Evolutionary conservation across 106 monocot species (phyloP).

Genomic region (Phalaenopsis aphrodite): DNA sequence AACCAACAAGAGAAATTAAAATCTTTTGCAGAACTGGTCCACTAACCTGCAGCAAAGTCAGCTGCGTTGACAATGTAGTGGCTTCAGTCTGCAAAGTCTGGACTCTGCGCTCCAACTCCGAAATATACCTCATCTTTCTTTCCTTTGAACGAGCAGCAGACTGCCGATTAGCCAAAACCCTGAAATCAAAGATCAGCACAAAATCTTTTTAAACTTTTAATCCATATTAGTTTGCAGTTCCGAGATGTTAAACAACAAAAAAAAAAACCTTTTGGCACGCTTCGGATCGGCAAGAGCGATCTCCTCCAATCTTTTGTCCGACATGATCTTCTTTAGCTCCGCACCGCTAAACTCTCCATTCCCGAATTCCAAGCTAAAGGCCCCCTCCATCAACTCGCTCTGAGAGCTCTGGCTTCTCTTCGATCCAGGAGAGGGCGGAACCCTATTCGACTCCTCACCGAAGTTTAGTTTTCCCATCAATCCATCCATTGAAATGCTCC

Average conservation of each 20-base stretch:
- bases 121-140: slow-evolving; percentile 61
- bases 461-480: slow-evolving; percentile 31
- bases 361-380: slow-evolving; percentile 44
- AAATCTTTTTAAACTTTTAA: neutral
- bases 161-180: slow-evolving; percentile 72
- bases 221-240: neutral
- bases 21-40: neutral
- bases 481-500: slow-evolving; percentile 50
- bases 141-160: slow-evolving; percentile 89
- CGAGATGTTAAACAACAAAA: neutral
- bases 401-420: slow-evolving; percentile 28
- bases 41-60: slow-evolving; percentile 67
- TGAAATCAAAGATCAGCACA: slow-evolving; percentile 11
- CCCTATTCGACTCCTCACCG: neutral
- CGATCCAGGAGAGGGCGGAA: slow-evolving; percentile 16
- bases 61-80: slow-evolving; percentile 64
- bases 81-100: slow-evolving; percentile 77
- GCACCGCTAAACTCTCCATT: slow-evolving; percentile 46
- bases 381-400: slow-evolving; percentile 14
- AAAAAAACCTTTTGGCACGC: slow-evolving; percentile 38
- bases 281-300: slow-evolving; percentile 46
- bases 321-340: slow-evolving; percentile 60
- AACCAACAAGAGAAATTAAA: neutral
- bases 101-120: slow-evolving; percentile 72
- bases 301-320: slow-evolving; percentile 50